Base-by-base conservation (phyloP, 2,329 filamentous ascomycete species). In the Lomentospora prolificans region DNA sequence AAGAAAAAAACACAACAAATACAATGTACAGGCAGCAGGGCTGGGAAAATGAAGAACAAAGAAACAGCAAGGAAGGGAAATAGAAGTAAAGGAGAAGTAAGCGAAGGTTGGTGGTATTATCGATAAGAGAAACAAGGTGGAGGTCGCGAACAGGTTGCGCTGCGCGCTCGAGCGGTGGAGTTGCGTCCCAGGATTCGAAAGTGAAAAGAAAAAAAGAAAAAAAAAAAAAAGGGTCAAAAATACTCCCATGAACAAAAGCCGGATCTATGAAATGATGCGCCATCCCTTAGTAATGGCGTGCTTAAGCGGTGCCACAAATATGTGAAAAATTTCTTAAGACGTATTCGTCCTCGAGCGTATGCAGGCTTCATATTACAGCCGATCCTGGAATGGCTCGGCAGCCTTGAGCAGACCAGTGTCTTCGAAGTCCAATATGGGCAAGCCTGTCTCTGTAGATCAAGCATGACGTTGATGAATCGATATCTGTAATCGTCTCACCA, bases 1-100 rank as follows among this genome's bases (percentile, higher is more conserved):
- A 50, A 48, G 27, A 44, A 36, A 27, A 31, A 24, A 57, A 57
- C 8, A 53, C 31, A 51, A 36, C 24, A 56, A 50, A 31, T 41
- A 55, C 55, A 50, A 51, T 41, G 27, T 22, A 41, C 28, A 25
- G 36, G 28, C 25, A 24, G 30, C 12, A 55, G 54, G n/a, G 17
- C 24, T 33, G 36, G 36, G 41, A 51, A 24, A 55, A 51, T 22
- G 41, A 33, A 51, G 44, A 22, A 24, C 14, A 25, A 48, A 31
- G 39, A 25, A 22, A 55, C 6, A 30, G n/a, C 14, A 25, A 57
- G 30, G 50, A 39, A 12, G 31, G 24, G 31, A 30, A 41, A 57
- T 30, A 53, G 33, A 48, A 27, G n/a, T 27, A 44, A 41, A 28
- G 33, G 31, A 56, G 48, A 51, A 31, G 22, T 17, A 51, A 53